Percentiles rank a stretch among this genome's conserved stretches.
These are phyloP conservation scores for Lolium multiflorum DNA, from an alignment of 176 grass and related monocot species.

Conservation along the genomic window DNA sequence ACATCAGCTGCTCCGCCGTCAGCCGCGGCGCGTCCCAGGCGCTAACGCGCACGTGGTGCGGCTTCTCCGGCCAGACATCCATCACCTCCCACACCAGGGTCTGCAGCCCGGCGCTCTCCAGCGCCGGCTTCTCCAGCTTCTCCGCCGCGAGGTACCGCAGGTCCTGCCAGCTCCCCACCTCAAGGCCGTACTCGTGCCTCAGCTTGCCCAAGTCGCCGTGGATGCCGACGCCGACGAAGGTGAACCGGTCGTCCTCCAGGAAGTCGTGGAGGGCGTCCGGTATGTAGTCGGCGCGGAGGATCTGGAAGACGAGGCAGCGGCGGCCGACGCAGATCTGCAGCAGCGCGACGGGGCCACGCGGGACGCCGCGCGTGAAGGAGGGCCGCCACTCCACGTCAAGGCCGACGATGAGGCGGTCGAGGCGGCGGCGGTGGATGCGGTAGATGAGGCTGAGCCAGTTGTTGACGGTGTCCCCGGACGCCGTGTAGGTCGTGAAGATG, in stretches of 20 bases:
- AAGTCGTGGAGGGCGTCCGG: constrained; percentile 22
- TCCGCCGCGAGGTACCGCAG: constrained; percentile 32
- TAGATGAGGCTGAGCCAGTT: constrained; percentile 14
- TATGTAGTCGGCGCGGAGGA: constrained; percentile 50
- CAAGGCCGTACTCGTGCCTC: background rate
- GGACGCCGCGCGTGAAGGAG: background rate
- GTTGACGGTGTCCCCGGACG: background rate
- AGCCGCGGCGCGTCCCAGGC: constrained; percentile 29
- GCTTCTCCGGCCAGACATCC: constrained; percentile 35
- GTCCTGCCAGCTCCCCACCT: constrained; percentile 13
- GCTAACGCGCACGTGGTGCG: constrained; percentile 12
- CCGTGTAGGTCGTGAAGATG: constrained; percentile 33
- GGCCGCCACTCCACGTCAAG: constrained; percentile 59
- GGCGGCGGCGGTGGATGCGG: constrained; percentile 35
- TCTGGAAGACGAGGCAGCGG: constrained; percentile 65
- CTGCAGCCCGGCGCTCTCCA: constrained; percentile 23
- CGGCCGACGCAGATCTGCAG: constrained; percentile 62
- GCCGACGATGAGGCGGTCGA: constrained; percentile 40
- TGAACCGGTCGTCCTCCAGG: constrained; percentile 41
- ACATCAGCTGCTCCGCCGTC: constrained; percentile 24
- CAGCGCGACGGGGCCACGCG: constrained; percentile 38
- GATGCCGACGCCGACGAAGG: constrained; percentile 54
- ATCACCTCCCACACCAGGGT: constrained; percentile 36
- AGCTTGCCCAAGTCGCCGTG: constrained; percentile 15
- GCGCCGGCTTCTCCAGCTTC: background rate